Conservation (phyloP, 306 rosid genomes). For the Prunus dulcis region DNA sequence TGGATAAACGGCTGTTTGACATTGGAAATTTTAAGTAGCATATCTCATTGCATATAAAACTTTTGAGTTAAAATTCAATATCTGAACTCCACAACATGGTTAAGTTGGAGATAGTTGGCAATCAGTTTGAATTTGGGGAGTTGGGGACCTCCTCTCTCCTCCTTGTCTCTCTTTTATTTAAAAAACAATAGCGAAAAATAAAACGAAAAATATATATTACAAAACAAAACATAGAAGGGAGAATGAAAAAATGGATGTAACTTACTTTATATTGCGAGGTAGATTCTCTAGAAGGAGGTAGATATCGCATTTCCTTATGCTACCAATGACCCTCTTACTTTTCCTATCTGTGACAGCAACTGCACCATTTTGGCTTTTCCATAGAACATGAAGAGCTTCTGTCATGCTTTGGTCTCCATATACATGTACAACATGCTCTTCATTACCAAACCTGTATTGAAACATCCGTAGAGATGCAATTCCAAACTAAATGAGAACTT, state of each 20-base stretch:
- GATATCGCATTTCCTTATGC: constrained; percentile 46
- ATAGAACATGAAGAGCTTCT: constrained; percentile 46
- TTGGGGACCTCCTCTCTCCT: too few species aligned
- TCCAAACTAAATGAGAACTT: background rate
- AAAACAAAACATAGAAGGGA: background rate
- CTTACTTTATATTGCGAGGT: constrained; percentile 42
- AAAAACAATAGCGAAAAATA: too few species aligned
- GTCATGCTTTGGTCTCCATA: constrained; percentile 48
- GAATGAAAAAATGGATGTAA: background rate
- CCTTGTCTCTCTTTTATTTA: too few species aligned
- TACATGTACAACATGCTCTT: constrained; percentile 46
- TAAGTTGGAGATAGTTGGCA: background rate
- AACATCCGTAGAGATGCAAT: background rate
- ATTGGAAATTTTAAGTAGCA: background rate
- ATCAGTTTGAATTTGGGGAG: too few species aligned
- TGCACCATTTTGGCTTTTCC: constrained; percentile 38
- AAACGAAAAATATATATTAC: background rate
- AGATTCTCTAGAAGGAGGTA: constrained; percentile 44
- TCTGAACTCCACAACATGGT: background rate
- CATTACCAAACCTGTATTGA: constrained; percentile 45
- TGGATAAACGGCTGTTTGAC: background rate
- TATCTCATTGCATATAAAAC: background rate
- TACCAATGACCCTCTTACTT: constrained; percentile 50
- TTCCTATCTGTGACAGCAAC: constrained; percentile 45
- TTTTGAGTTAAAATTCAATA: background rate